phyloP scores from a whole-genome alignment of 495 filamentous ascomycete genomes.

The Penicillium silybi region DNA sequence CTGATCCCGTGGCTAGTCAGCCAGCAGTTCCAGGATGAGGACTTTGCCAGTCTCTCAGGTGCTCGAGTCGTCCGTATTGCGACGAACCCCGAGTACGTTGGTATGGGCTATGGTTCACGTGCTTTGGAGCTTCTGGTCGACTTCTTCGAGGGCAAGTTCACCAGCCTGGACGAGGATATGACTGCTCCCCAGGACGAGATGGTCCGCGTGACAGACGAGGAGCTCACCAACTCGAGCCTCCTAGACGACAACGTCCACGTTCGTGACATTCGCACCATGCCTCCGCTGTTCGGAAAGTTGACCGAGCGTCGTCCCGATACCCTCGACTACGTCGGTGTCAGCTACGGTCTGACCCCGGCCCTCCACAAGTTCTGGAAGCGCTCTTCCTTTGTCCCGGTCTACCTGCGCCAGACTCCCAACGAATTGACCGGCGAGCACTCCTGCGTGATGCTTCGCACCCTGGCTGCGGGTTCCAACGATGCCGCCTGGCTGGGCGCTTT shows the following conservation, averaged over 20 bases:
- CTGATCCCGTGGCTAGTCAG: slow-evolving; percentile 97
- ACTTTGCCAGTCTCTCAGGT: slow-evolving; percentile 90
- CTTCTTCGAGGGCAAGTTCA: slow-evolving; percentile 94
- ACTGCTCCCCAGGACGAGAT: slow-evolving; percentile 52
- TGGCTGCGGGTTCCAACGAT: slow-evolving; percentile 58
- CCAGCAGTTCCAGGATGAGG: slow-evolving; percentile 97
- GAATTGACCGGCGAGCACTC: slow-evolving; percentile 97
- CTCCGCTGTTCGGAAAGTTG: slow-evolving; percentile 86
- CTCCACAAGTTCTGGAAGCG: slow-evolving; percentile 98
- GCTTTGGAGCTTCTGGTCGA: slow-evolving; percentile 81
- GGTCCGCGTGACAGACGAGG: slow-evolving; percentile 77
- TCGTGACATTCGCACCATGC: slow-evolving; percentile 85
- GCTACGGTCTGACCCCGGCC: slow-evolving; percentile 82
- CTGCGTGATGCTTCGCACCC: slow-evolving; percentile 89
- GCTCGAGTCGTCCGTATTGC: slow-evolving; percentile 93
- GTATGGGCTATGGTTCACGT: slow-evolving; percentile 90
- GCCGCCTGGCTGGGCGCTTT: slow-evolving; percentile 84
- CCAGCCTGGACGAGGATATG: slow-evolving; percentile 67
- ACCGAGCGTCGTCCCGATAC: slow-evolving; percentile 74
- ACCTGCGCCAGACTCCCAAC: slow-evolving; percentile 92
- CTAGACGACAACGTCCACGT: slow-evolving; percentile 84
- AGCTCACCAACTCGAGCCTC: slow-evolving; percentile 73
- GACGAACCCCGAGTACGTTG: slow-evolving; percentile 90
- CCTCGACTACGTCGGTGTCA: slow-evolving; percentile 92
- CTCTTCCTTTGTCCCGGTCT: slow-evolving; percentile 80